phyloP scores from a whole-genome alignment of 2,329 filamentous ascomycete species.

The Colletotrichum siamense region DNA sequence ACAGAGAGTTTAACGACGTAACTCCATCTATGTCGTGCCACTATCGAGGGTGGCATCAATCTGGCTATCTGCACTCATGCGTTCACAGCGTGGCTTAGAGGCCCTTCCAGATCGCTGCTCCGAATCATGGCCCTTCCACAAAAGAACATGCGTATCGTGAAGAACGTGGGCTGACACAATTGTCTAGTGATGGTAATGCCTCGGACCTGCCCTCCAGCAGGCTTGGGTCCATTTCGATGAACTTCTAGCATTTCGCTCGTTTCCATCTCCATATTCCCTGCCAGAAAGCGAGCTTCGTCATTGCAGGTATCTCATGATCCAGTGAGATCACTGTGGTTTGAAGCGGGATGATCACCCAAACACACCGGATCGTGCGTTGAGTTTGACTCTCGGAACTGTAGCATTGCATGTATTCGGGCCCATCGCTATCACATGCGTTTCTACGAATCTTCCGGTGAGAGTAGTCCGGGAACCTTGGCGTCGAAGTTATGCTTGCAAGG shows the following conservation, averaged over 20 bases:
- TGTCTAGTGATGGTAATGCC: not conserved
- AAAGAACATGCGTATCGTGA: not conserved
- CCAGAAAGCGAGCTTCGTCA: not conserved
- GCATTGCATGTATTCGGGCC: not conserved
- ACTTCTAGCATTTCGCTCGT: not conserved
- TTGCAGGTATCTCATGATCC: not conserved
- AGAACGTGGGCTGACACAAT: not conserved
- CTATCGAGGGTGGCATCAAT: not conserved
- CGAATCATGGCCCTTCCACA: not conserved
- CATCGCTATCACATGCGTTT: not conserved
- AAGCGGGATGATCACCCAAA: not conserved
- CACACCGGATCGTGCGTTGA: not conserved
- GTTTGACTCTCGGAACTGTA: not conserved
- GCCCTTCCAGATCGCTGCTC: not conserved
- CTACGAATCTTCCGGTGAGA: not conserved
- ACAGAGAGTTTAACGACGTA: not conserved
- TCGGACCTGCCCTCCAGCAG: not conserved
- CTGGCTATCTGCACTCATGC: not conserved
- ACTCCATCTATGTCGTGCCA: not conserved
- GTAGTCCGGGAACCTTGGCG: not conserved
- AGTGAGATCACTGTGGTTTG: not conserved
- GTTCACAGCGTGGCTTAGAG: not conserved
- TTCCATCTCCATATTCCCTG: not conserved
- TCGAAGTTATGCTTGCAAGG: not conserved
- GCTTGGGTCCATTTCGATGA: not conserved